phyloP scores from a whole-genome alignment of 306 rosid species.

The Medicago ruthenica region DNA sequence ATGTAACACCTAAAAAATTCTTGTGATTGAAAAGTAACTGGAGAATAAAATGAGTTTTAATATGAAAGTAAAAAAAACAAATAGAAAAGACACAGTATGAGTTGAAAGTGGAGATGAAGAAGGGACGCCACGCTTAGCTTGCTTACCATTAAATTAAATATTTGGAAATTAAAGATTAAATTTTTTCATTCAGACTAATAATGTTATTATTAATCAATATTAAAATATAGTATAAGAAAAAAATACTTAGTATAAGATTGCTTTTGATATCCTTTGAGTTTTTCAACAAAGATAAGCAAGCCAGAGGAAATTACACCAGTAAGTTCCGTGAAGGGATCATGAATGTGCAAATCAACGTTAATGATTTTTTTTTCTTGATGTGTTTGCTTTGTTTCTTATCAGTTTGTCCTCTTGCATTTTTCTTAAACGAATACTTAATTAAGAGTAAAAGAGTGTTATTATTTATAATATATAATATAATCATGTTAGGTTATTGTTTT shows the following conservation, averaged over 20 bases:
- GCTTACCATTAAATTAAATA: background rate
- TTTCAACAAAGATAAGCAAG: background rate
- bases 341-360: background rate
- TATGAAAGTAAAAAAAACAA: background rate
- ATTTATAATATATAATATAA: too few species aligned
- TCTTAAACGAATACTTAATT: too few species aligned
- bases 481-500: too few species aligned
- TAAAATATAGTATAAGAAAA: too few species aligned
- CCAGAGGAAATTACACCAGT: background rate
- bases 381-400: slow-evolving; percentile 25
- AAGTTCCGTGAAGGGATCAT: slow-evolving; percentile 15
- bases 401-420: slow-evolving; percentile 17
- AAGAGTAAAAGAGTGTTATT: too few species aligned
- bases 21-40: background rate
- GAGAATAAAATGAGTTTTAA: background rate
- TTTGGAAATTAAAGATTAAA: background rate
- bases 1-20: background rate
- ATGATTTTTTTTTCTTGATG: too few species aligned
- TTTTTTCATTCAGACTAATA: background rate
- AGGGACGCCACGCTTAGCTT: background rate
- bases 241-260: background rate
- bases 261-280: slow-evolving; percentile 13
- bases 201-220: background rate
- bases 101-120: background rate
- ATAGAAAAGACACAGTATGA: background rate